Conservation (phyloP, 306 rosid species). For the Trifolium repens region DNA sequence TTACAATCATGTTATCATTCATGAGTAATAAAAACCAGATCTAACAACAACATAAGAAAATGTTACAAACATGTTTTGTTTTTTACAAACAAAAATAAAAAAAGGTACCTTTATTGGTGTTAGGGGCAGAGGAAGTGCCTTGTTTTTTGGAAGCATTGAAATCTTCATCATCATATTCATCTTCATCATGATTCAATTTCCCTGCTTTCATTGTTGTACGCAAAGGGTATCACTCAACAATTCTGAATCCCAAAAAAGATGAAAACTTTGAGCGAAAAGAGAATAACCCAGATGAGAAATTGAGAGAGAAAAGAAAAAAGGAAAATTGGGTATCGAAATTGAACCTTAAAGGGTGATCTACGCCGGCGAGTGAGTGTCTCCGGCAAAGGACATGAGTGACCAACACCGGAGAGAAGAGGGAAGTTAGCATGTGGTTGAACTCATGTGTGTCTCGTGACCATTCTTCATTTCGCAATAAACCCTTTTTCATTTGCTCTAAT, state of each 20-base stretch:
- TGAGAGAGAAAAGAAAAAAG: conserved; percentile 5
- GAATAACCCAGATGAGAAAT: conserved; percentile 39
- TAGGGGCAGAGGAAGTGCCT: conserved; percentile 71
- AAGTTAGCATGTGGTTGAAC: conserved; percentile 51
- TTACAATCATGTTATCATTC: not conserved
- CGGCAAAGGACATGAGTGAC: conserved; percentile 43
- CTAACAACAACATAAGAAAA: conserved; percentile 44
- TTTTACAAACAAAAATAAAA: not conserved
- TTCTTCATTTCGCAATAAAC: conserved; percentile 33
- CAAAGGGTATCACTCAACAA: conserved; percentile 29
- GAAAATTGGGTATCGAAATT: not conserved
- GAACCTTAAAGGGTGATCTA: conserved; percentile 34
- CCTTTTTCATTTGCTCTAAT: not conserved
- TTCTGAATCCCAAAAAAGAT: conserved; percentile 39
- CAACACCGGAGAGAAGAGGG: conserved; percentile 41
- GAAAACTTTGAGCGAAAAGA: conserved; percentile 30
- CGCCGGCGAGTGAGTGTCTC: conserved; percentile 37
- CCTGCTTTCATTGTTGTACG: conserved; percentile 71
- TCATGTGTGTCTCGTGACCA: conserved; percentile 63
- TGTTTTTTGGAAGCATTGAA: conserved; percentile 68
- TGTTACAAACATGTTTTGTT: not conserved
- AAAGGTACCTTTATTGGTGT: conserved; percentile 63
- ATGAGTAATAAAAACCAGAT: conserved; percentile 41
- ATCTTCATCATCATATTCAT: conserved; percentile 89
- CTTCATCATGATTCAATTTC: conserved; percentile 79